phyloP scores from a whole-genome alignment of 176 grass and related monocot species.

The Miscanthus lutarioriparius region DNA sequence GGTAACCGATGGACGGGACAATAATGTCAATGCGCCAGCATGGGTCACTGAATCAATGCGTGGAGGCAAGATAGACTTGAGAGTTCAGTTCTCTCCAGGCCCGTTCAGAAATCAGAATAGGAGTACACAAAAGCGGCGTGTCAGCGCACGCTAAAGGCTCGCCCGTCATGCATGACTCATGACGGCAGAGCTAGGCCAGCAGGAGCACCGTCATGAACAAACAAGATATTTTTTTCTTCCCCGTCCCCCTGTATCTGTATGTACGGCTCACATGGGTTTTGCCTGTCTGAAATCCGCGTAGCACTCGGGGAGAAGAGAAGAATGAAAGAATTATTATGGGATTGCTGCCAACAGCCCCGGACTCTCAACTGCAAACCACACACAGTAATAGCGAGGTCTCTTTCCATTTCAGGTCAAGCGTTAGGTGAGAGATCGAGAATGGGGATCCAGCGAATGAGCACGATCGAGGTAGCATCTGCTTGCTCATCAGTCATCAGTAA shows the following conservation, averaged over 20 bases:
- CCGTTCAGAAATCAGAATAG: no score
- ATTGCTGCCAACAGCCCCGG: background rate
- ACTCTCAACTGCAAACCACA: slow-evolving; percentile 29
- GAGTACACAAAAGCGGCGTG: no score
- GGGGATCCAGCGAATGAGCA: background rate
- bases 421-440: background rate
- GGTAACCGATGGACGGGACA: background rate
- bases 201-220: no score
- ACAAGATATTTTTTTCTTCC: no score
- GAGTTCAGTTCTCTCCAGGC: background rate
- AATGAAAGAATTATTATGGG: background rate
- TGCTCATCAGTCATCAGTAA: background rate
- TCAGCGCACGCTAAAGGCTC: no score
- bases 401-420: background rate
- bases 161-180: no score
- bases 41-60: background rate
- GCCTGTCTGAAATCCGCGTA: background rate
- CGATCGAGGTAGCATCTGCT: background rate
- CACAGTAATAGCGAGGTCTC: slow-evolving; percentile 1
- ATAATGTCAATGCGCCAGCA: background rate
- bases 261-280: background rate
- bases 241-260: no score
- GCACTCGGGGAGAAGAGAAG: no score
- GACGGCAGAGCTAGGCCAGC: no score
- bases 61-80: background rate